Base-by-base conservation (phyloP, 1,284 basidiomycete genomes). In the Ustilago curta region DNA sequence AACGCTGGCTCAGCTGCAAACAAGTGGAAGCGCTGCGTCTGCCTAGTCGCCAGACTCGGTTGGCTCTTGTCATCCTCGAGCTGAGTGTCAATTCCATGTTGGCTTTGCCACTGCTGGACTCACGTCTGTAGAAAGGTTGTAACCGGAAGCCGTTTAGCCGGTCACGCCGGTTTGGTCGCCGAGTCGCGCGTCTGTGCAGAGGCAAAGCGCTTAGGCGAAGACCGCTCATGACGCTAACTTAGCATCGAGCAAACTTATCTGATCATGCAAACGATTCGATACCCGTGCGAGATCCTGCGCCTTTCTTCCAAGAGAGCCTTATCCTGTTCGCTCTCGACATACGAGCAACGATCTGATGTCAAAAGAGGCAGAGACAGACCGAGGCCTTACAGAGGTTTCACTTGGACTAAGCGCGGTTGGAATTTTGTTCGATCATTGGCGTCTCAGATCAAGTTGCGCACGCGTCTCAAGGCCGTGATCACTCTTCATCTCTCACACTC, bases 141-240 rank as follows among this genome's bases (percentile, higher is more conserved):
- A 14, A 50, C 58, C 58, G 59, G 57, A 58, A 58, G 37, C 21
- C 29, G 14, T 31, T 27, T 48, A 45, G 32, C 54, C 61, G 54
- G 54, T 52, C 40, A 37, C 9, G 12, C 54, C 37, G 54, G 37
- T 29, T 19, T 19, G 31, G n/a, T 31, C 29, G 47, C n/a, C 27
- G 47, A 32, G 25, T 19, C 16, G 27, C 16, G 27, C 42, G n/a
- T 43, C 42, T n/a, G 21, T 21, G 42, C n/a, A 12, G 35, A 37
- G 35, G n/a, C n/a, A 4, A 4, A 37, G 35, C 35, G 35, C 35
- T 37, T 37, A 37, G 35, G 35, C 35, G 18, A 27, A 40, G 37
- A 45, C 43, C 43, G 23, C 43, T 27, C 25, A 4, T 3, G 0
- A 25, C 43, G 23, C 23, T 9, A 21, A 23, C 42, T 44, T 6